Base-by-base conservation (phyloP, 495 filamentous ascomycete genomes). In the Penicillium nucicola region DNA sequence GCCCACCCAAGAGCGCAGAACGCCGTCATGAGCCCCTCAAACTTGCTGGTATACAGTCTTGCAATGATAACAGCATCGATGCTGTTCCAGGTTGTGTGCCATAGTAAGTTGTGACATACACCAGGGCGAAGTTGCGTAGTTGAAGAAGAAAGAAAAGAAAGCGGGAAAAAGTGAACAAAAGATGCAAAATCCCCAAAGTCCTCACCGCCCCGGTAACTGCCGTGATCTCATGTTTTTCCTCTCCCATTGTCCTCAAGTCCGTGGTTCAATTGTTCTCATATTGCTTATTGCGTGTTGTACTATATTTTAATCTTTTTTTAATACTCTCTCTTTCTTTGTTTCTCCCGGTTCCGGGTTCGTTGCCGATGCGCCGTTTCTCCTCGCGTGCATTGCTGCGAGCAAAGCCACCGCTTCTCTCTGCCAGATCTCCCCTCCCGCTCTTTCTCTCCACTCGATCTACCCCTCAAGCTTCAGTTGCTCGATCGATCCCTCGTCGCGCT, bases 1-100 rank as follows among this genome's bases (percentile, higher is more conserved):
- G 74, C 62, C 69, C 72, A 77, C 57, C 55, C 74, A 75, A 48
- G 55, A 45, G 33, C 46, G 18, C 46, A 51, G 35, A 55, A 49
- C 36, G 49, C 50, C 61, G 55, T 72, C 65, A 71, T 75, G 66
- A 61, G 61, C 71, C 66, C 74, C 71, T 77, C 74, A 77, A 77
- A 77, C 74, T 69, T 56, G 65, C 66, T 75, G 74, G 73, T 55
- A 53, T 43, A 66, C 62, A 18, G 58, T 74, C 70, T 75, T 51
- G 71, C 71, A 71, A 70, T 28, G 60, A 45, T 44, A 56, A 57
- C 50, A 62, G 43, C 50, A 39, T 23, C 48, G 20, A 39, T 56
- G 40, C 54, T 62, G 58, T 59, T 57, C 57, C 53, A 59, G 64
- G 57, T 55, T 61, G 62, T 51, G 37, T 68, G 57, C 53, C 60